phyloP scores from a whole-genome alignment of 306 rosid species.

The Citrullus mucosospermus region DNA sequence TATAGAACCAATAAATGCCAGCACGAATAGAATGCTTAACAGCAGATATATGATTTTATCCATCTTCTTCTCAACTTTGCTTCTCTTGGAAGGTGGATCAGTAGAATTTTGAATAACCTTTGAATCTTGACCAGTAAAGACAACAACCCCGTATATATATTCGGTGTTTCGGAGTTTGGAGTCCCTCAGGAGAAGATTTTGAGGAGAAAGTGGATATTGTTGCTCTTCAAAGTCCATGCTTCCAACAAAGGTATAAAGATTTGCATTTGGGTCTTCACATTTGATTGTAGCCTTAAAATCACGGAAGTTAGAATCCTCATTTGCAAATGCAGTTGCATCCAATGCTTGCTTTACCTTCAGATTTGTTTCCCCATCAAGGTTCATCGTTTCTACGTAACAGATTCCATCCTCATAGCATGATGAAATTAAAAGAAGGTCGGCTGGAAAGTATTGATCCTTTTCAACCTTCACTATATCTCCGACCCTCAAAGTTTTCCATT shows the following conservation, averaged over 20 bases:
- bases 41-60: slow-evolving; percentile 76
- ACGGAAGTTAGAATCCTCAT: slow-evolving; percentile 31
- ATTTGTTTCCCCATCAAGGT: slow-evolving; percentile 96
- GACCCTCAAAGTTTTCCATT: slow-evolving; percentile 84
- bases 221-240: slow-evolving; percentile 54
- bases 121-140: slow-evolving; percentile 81
- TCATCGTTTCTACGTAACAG: slow-evolving; percentile 97
- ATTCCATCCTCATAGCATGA: slow-evolving; percentile 82
- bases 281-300: slow-evolving; percentile 55
- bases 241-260: slow-evolving; percentile 78
- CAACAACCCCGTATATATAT: slow-evolving; percentile 61
- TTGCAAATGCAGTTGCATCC: slow-evolving; percentile 53
- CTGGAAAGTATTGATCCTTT: slow-evolving; percentile 86
- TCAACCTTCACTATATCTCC: slow-evolving; percentile 78
- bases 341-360: slow-evolving; percentile 75
- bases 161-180: slow-evolving; percentile 95
- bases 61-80: slow-evolving; percentile 89
- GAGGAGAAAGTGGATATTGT: slow-evolving; percentile 59
- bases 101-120: slow-evolving; percentile 91
- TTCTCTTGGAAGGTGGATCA: slow-evolving; percentile 86
- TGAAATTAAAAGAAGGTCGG: slow-evolving; percentile 81
- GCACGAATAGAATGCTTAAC: slow-evolving; percentile 45
- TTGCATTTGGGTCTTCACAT: slow-evolving; percentile 95
- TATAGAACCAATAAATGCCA: slow-evolving; percentile 75
- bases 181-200: slow-evolving; percentile 85